Conservation (phyloP, 1,284 basidiomycete genomes). For the Ganoderma resinaceum region DNA sequence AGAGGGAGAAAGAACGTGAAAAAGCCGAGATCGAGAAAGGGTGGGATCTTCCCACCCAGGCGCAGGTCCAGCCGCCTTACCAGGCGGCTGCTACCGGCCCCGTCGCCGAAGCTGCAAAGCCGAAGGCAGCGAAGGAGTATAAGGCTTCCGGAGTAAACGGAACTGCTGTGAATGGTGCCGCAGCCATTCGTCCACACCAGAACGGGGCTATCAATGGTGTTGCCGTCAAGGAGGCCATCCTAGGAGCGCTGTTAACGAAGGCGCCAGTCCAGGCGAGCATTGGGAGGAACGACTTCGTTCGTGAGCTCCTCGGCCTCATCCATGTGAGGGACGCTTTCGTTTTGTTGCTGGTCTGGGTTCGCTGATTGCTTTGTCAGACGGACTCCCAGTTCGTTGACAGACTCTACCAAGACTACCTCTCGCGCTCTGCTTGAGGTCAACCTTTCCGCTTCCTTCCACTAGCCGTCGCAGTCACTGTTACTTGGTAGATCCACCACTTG, state of each 20-base stretch:
- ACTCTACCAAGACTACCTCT: constrained; percentile 30
- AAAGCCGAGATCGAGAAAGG: constrained; percentile 63
- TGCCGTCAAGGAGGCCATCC: constrained; percentile 40
- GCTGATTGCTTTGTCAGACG: constrained; percentile 23
- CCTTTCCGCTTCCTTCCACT: background rate
- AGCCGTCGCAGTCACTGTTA: background rate
- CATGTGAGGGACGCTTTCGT: constrained; percentile 56
- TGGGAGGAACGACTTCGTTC: constrained; percentile 69
- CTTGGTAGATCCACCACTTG: constrained; percentile 2
- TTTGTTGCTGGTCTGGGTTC: background rate
- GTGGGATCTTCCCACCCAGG: constrained; percentile 58
- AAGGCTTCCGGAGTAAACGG: background rate
- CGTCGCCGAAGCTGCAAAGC: constrained; percentile 20
- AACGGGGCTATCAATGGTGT: constrained; percentile 20
- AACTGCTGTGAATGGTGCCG: background rate
- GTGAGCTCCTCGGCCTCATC: constrained; percentile 70
- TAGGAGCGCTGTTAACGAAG: constrained; percentile 37
- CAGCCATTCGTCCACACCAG: background rate
- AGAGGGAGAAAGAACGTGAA: constrained; percentile 51
- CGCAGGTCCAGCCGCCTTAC: constrained; percentile 21
- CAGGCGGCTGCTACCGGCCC: constrained; percentile 18
- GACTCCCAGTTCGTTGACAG: constrained; percentile 33
- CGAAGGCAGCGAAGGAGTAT: background rate
- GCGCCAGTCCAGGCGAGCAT: constrained; percentile 34
- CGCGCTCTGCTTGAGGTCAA: constrained; percentile 9